Evolutionary conservation across 805 yeast genomes (phyloP).

Genomic region (Dipodascus geniculatus): DNA sequence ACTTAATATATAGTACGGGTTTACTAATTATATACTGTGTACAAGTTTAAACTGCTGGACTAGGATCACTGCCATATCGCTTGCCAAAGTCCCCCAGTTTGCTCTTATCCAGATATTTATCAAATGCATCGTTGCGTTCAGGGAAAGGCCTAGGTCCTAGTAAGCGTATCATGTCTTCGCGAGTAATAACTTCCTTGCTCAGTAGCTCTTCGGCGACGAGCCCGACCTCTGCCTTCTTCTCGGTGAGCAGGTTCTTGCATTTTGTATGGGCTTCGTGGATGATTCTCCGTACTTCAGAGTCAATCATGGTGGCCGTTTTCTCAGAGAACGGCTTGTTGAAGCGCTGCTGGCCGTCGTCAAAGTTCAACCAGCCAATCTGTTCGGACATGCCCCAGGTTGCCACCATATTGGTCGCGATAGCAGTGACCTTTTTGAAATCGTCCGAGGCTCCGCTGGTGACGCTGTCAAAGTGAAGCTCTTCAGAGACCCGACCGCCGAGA

Average conservation of each 20-base stretch:
- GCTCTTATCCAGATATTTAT: conserved; percentile 41
- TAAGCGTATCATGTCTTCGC: conserved; percentile 85
- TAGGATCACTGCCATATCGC: background rate
- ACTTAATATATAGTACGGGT: too few species aligned
- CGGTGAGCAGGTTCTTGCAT: conserved; percentile 55
- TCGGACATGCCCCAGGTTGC: conserved; percentile 83
- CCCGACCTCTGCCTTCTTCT: conserved; percentile 63
- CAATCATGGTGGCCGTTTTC: conserved; percentile 70
- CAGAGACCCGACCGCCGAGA: conserved; percentile 92
- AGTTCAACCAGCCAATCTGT: conserved; percentile 72
- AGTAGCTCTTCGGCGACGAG: conserved; percentile 80
- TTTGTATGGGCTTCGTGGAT: conserved; percentile 62
- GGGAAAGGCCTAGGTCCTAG: conserved; percentile 89
- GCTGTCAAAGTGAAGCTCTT: conserved; percentile 82
- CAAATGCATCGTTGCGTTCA: conserved; percentile 83
- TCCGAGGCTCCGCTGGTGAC: conserved; percentile 95
- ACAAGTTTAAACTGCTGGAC: background rate
- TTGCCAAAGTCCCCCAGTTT: background rate
- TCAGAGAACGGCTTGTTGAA: conserved; percentile 84
- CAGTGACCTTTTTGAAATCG: conserved; percentile 92
- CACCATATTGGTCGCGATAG: conserved; percentile 90
- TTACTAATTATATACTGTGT: too few species aligned
- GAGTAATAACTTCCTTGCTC: conserved; percentile 77
- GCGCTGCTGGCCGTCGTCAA: conserved; percentile 57
- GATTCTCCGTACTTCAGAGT: conserved; percentile 68